Evolutionary conservation across 129 eudicot genomes (phyloP).

Genomic region (Sambucus nigra): DNA sequence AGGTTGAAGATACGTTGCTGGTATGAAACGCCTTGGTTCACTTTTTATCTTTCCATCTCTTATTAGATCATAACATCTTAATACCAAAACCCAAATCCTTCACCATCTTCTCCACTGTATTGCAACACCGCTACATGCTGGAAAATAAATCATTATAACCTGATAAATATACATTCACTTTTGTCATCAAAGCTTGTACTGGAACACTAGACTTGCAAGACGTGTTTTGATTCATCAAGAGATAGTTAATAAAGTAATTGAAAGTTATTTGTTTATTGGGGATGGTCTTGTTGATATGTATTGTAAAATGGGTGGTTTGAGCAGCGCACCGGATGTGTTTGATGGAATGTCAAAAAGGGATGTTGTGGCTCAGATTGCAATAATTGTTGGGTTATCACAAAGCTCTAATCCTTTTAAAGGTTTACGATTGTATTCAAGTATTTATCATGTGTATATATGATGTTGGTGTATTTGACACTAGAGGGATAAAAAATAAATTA

Average conservation of each 20-base stretch:
- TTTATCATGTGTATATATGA: too few relatives aligned
- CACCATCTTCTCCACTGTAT: too few relatives aligned
- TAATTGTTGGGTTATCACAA: slow-evolving; percentile 49
- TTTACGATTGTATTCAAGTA: slow-evolving; percentile 24
- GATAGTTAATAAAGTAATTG: slow-evolving; percentile 33
- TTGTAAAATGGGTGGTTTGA: slow-evolving; percentile 46
- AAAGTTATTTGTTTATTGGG: slow-evolving; percentile 47
- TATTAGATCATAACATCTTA: too few relatives aligned
- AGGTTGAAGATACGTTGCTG: too few relatives aligned
- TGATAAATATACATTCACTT: slow-evolving; percentile 56
- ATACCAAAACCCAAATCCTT: too few relatives aligned
- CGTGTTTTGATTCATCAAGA: slow-evolving; percentile 31
- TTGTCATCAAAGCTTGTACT: slow-evolving; percentile 63
- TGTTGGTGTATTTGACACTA: too few relatives aligned
- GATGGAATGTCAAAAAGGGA: slow-evolving; percentile 48
- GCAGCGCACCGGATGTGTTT: slow-evolving; percentile 42
- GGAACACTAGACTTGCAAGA: slow-evolving; percentile 30
- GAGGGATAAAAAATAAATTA: too few relatives aligned
- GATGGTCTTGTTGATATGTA: slow-evolving; percentile 59
- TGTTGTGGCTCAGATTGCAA: slow-evolving; percentile 55
- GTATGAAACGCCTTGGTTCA: too few relatives aligned
- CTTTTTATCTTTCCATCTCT: too few relatives aligned
- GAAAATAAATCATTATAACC: slow-evolving; percentile 13
- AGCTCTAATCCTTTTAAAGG: slow-evolving; percentile 28
- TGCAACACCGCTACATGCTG: slow-evolving; percentile 33